Base-by-base conservation (phyloP, 495 filamentous ascomycete species). In the Cairneyella variabilis region DNA sequence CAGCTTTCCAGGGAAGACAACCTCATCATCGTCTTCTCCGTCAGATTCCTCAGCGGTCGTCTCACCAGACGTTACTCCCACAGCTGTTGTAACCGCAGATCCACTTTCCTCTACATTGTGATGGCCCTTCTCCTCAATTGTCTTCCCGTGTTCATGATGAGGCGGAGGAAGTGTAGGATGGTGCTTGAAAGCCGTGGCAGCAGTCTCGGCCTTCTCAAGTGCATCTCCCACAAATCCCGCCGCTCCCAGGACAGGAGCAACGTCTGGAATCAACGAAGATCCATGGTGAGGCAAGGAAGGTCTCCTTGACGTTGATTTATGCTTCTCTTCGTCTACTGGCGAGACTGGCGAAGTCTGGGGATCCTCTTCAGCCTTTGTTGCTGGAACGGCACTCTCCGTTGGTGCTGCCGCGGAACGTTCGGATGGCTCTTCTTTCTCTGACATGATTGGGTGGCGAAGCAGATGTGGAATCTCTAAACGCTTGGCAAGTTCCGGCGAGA, bases 1-100 rank as follows among this genome's bases (percentile, higher is more conserved):
- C 43, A 69, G 32, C 21, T 71, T 73, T 1, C 63, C 62, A 10
- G 77, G 77, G 60, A 77, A 79, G 6, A 56, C 53, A 3, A 60
- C 18, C 16, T 57, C 54, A 1, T 54, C 53, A 2, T 63, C 60
- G 7, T 53, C 49, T 18, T 46, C 53, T 44, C n/a, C 44, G 8
- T 51, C 54, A 5, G 47, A 39, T 38, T 28, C 47, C 8, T 30
- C 44, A 21, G 26, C 30, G 18, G 27, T 38, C 2, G 26, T 32
- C n/a, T 51, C 20, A 16, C 27, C 45, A 17, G 22, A 12, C 16
- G 17, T 45, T 12, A 16, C 38, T 32, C 18, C 32, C 3, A 37
- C 11, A 0, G 37, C 27, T 3, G 21, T 26, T 2, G 46, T 41
- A 30, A 10, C 41, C 1, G 30, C 30, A 28, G 14, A 48, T 23